Percentiles rank a stretch among this genome's conserved stretches.
phyloP scores from a whole-genome alignment of 805 yeast genomes.

The Candida easanensis region DNA sequence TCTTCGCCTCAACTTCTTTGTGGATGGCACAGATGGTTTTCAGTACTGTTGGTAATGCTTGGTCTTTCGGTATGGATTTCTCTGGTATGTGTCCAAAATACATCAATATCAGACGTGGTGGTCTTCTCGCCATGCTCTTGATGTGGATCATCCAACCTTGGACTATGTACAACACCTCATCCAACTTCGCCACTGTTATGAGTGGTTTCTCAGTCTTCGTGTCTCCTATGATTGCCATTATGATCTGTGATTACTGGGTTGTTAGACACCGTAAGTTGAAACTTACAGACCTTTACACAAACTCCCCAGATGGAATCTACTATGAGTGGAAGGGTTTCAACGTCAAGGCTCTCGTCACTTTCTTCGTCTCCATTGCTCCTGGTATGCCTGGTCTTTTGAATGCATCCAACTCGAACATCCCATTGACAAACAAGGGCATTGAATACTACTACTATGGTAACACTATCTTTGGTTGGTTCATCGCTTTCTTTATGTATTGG shows the following conservation, averaged over 20 bases:
- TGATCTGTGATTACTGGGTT: conserved; percentile 38
- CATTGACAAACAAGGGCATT: conserved; percentile 32
- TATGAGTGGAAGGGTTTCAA: conserved; percentile 41
- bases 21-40: conserved; percentile 9
- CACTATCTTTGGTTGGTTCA: conserved; percentile 40
- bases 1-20: conserved; percentile 27
- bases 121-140: conserved; percentile 27
- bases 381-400: conserved; percentile 48
- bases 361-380: conserved; percentile 41
- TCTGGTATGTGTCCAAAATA: conserved; percentile 22
- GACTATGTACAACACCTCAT: conserved; percentile 33
- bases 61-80: conserved; percentile 33
- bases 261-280: conserved; percentile 33
- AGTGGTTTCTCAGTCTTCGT: conserved; percentile 34
- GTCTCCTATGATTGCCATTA: conserved; percentile 35
- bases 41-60: conserved; percentile 19
- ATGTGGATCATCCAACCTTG: conserved; percentile 36
- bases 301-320: conserved; percentile 30
- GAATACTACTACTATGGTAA: conserved; percentile 43
- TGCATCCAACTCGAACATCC: conserved; percentile 27
- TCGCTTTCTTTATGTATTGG: conserved; percentile 38
- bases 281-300: conserved; percentile 33
- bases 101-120: conserved; percentile 35
- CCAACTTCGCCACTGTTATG: conserved; percentile 33
- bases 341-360: conserved; percentile 39